A percentile compares a stretch with the other conserved stretches of the same genome.
These are phyloP conservation scores for Elsinoe fawcettii DNA, from an alignment of 2,329 filamentous ascomycete genomes.

Conservation along the genomic window DNA sequence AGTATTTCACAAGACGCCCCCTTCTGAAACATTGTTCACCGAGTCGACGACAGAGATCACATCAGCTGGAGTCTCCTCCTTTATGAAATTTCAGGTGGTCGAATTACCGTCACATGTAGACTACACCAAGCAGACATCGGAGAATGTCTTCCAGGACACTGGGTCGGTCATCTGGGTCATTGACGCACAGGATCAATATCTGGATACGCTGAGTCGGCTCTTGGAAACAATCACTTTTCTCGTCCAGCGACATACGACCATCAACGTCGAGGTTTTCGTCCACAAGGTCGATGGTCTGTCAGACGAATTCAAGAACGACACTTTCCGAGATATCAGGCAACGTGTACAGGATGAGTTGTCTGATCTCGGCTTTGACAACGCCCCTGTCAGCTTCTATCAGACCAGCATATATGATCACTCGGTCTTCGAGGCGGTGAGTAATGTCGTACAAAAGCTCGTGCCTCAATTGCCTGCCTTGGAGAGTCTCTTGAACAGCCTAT, in stretches of 20 bases:
- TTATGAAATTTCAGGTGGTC: constrained; percentile 99
- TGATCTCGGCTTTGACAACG: constrained; percentile 87
- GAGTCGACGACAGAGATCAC: constrained; percentile 92
- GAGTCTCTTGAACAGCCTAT: constrained; percentile 86
- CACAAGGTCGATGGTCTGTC: constrained; percentile 98
- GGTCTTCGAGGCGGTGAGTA: constrained; percentile 96
- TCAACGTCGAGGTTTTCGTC: constrained; percentile 97
- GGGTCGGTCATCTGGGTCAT: constrained; percentile 98
- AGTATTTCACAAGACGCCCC: constrained; percentile 96
- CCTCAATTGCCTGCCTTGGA: constrained; percentile 89
- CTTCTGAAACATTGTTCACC: constrained; percentile 89
- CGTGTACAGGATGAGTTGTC: constrained; percentile 93
- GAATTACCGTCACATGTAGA: constrained; percentile 94
- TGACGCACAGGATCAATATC: constrained; percentile 95
- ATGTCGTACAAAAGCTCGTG: constrained; percentile 96
- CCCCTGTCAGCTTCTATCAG: constrained; percentile 87
- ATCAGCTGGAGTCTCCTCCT: constrained; percentile 91
- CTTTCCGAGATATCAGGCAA: constrained; percentile 93
- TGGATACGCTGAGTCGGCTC: constrained; percentile 79
- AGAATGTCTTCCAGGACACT: constrained; percentile 89
- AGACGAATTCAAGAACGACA: constrained; percentile 93
- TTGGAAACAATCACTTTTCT: constrained; percentile 85
- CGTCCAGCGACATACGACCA: constrained; percentile 79
- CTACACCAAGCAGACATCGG: constrained; percentile 81
- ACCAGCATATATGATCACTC: constrained; percentile 98